These are phyloP conservation scores for Stentor roeselii DNA, from an alignment of 73 alveolate genomes.

Conservation along the genomic window DNA sequence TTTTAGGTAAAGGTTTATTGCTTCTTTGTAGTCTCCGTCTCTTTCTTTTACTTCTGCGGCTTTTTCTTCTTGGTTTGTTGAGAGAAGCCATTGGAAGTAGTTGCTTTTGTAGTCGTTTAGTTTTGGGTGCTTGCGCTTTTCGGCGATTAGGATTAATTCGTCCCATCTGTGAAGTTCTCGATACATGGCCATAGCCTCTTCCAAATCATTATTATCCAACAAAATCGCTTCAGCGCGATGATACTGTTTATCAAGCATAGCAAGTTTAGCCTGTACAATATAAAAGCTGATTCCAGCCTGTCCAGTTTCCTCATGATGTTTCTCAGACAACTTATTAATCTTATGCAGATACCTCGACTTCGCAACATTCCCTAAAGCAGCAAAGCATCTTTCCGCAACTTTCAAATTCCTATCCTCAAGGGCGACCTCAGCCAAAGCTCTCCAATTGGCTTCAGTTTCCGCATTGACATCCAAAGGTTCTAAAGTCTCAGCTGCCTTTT, in stretches of 20 bases:
- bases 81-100: slow-evolving; percentile 98
- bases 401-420: slow-evolving; percentile 93
- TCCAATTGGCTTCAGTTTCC: slow-evolving; percentile 99
- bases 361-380: slow-evolving; percentile 98
- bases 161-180: slow-evolving; percentile 99
- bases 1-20: slow-evolving; percentile 96
- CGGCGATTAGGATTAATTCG: slow-evolving; percentile 81
- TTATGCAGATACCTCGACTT: slow-evolving; percentile 92
- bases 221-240: slow-evolving; percentile 98
- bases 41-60: slow-evolving; percentile 99
- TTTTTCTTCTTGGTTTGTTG: slow-evolving; percentile 96
- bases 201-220: slow-evolving; percentile 96
- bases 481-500: slow-evolving; percentile 92
- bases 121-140: slow-evolving; percentile 98
- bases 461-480: slow-evolving; percentile 97
- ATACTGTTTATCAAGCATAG: slow-evolving; percentile 98
- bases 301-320: slow-evolving; percentile 63
- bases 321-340: slow-evolving; percentile 41
- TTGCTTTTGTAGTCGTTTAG: slow-evolving; percentile 88
- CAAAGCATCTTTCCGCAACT: slow-evolving; percentile 99
- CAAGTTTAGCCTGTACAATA: slow-evolving; percentile 97
- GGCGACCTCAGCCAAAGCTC: slow-evolving; percentile 92
- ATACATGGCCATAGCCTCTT: slow-evolving; percentile 99
- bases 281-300: slow-evolving; percentile 91
- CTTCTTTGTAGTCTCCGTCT: slow-evolving; percentile 94